Evolutionary conservation across 2,329 filamentous ascomycete genomes (phyloP).

Genomic region (Aspergillus vadensis): DNA sequence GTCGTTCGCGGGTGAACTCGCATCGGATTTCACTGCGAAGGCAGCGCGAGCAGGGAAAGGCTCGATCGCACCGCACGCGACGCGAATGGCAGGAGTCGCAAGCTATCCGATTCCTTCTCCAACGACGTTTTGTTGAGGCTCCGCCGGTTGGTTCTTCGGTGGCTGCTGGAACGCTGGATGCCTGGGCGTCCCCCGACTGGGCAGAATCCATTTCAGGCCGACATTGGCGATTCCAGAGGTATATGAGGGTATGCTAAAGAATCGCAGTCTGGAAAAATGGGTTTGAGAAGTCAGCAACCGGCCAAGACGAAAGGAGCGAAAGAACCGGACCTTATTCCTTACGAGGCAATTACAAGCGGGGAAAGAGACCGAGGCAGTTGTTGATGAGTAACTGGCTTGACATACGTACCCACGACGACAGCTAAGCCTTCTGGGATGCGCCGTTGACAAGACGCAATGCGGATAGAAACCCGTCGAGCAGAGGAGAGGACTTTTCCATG

Average conservation of each 20-base stretch:
- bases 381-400: not conserved
- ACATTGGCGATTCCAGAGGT: conserved; percentile 25
- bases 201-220: conserved; percentile 34
- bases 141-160: conserved; percentile 16
- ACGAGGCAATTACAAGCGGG: conserved; percentile 4
- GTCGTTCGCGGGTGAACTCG: conserved; percentile 87
- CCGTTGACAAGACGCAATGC: not conserved
- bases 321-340: conserved; percentile 1
- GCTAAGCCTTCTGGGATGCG: not conserved
- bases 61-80: conserved; percentile 89
- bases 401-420: not conserved
- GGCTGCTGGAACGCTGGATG: conserved; percentile 16
- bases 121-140: conserved; percentile 36
- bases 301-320: conserved; percentile 4
- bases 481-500: not conserved
- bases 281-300: not conserved
- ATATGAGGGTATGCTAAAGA: not conserved
- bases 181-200: conserved; percentile 32
- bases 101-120: conserved; percentile 54
- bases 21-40: conserved; percentile 70
- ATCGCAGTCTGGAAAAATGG: not conserved
- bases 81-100: conserved; percentile 96
- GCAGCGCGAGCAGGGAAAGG: conserved; percentile 88
- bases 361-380: not conserved
- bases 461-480: not conserved